Conservation (phyloP, 176 grass and related monocot species). For the Calamus simplicifolius region DNA sequence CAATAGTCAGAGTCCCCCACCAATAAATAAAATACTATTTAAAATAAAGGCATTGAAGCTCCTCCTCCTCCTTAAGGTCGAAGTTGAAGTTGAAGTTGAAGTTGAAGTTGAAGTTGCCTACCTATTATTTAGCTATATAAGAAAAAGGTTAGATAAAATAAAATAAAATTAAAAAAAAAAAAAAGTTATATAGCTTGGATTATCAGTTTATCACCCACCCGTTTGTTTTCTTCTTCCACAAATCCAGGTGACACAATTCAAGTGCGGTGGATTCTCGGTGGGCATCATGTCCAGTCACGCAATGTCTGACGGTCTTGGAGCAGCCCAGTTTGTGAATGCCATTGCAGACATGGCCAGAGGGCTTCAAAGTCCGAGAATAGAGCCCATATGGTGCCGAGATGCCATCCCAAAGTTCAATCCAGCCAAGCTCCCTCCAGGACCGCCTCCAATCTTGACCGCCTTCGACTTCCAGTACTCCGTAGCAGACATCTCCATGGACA, state of each 20-base stretch:
- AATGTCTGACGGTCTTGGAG: slow-evolving; percentile 11
- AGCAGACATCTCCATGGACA: slow-evolving; percentile 15
- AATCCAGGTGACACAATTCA: slow-evolving; percentile 31
- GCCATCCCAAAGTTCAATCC: slow-evolving; percentile 7
- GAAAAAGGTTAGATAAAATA: no score
- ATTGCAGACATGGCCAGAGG: slow-evolving; percentile 16
- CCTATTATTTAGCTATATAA: no score
- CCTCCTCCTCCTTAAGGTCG: no score
- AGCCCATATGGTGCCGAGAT: slow-evolving; percentile 7
- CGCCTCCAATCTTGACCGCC: background rate
- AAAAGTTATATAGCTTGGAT: no score
- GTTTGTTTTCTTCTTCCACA: background rate
- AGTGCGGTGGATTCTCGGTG: slow-evolving; percentile 24
- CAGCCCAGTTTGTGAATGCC: slow-evolving; percentile 27
- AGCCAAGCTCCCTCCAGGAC: background rate
- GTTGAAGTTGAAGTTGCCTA: no score
- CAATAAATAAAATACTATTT: no score
- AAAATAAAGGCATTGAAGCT: no score
- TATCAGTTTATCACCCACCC: no score
- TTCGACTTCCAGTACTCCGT: background rate
- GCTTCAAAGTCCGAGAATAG: background rate
- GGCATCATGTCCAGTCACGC: slow-evolving; percentile 14
- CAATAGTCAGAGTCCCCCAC: no score
- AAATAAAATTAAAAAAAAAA: no score
- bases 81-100: no score